These are phyloP conservation scores for Thielaviopsis populi DNA, from an alignment of 2,329 filamentous ascomycete genomes.

Conservation along the genomic window DNA sequence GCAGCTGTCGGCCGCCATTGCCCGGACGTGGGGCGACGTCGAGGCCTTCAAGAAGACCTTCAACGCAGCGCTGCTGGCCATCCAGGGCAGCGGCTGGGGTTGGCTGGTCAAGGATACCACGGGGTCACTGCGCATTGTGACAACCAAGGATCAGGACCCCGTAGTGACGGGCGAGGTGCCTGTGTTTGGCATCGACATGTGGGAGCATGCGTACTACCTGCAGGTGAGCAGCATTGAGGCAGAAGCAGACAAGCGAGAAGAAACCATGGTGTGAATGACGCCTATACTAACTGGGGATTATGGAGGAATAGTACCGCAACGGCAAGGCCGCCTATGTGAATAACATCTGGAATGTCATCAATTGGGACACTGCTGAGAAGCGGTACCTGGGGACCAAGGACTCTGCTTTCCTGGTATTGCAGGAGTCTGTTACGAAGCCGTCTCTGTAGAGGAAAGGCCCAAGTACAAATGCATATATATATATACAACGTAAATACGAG, in stretches of 20 bases:
- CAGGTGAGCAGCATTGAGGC: slow-evolving; percentile 36
- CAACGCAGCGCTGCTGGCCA: slow-evolving; percentile 45
- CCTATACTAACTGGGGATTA: neutral
- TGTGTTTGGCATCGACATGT: slow-evolving; percentile 72
- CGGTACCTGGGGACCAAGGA: slow-evolving; percentile 39
- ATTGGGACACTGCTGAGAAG: slow-evolving; percentile 56
- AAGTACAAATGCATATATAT: neutral
- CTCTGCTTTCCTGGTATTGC: slow-evolving; percentile 32
- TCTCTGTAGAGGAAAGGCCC: neutral
- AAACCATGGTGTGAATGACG: neutral
- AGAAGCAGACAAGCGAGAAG: neutral
- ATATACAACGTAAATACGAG: slow-evolving; percentile 1
- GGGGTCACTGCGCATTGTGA: slow-evolving; percentile 52
- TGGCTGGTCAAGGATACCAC: slow-evolving; percentile 59
- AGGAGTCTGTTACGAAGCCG: slow-evolving; percentile 27
- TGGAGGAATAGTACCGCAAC: slow-evolving; percentile 50
- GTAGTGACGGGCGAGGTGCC: slow-evolving; percentile 50
- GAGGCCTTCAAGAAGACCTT: slow-evolving; percentile 53
- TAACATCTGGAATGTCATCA: slow-evolving; percentile 65
- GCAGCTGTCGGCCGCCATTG: slow-evolving; percentile 45
- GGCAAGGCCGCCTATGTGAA: slow-evolving; percentile 60
- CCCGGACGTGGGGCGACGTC: slow-evolving; percentile 51
- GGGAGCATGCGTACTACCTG: slow-evolving; percentile 87
- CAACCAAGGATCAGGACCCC: slow-evolving; percentile 77
- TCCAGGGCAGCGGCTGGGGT: slow-evolving; percentile 79